Conservation (phyloP, 176 grass and related monocot species). For the Cenchrus purpureus region DNA sequence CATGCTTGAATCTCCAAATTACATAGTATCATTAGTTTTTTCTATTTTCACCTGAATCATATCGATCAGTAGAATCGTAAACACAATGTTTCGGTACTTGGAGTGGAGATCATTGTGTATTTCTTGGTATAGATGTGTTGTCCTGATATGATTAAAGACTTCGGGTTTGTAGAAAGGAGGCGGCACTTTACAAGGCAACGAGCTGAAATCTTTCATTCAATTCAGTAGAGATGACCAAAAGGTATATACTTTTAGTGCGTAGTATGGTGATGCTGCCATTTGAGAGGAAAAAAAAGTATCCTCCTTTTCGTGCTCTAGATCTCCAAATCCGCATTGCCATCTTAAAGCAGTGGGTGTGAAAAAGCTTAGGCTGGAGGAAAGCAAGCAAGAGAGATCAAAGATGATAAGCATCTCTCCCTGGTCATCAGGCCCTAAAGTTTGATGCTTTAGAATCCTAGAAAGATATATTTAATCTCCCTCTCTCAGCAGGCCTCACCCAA, state of each 20-base stretch:
- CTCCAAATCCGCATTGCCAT: conserved; percentile 71
- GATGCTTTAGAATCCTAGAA: conserved; percentile 79
- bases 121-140: conserved; percentile 5
- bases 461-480: conserved; percentile 50
- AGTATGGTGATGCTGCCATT: conserved; percentile 76
- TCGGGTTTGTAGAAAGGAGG: conserved; percentile 54
- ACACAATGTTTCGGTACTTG: conserved; percentile 27
- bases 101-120: conserved; percentile 8
- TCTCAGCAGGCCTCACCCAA: neutral
- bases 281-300: conserved; percentile 33
- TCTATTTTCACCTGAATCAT: neutral
- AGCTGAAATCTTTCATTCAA: conserved; percentile 57
- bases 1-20: neutral
- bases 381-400: conserved; percentile 48
- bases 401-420: conserved; percentile 70
- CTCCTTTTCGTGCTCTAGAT: conserved; percentile 65
- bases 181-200: conserved; percentile 64
- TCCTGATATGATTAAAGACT: conserved; percentile 46
- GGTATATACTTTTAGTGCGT: conserved; percentile 66
- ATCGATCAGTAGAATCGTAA: neutral
- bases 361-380: conserved; percentile 55
- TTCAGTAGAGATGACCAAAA: conserved; percentile 62
- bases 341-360: conserved; percentile 58
- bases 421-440: conserved; percentile 65
- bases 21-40: neutral